Evolutionary conservation across 176 grass and related monocot genomes (phyloP).

Genomic region (Otatea glauca): DNA sequence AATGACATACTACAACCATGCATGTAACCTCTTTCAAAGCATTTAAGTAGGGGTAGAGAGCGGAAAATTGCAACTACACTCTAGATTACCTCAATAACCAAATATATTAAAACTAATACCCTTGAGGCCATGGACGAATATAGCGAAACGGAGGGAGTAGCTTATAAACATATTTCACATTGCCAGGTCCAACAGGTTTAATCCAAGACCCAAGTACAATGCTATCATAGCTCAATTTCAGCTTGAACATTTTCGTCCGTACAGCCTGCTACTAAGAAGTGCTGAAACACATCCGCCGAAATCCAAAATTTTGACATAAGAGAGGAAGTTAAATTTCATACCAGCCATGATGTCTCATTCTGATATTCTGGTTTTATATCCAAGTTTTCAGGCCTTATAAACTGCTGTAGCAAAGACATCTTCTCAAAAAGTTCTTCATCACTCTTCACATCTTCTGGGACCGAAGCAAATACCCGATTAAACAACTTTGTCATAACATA

Average conservation of each 20-base stretch:
- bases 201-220: background rate
- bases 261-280: background rate
- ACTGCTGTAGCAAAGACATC: constrained; percentile 86
- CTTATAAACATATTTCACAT: constrained; percentile 1
- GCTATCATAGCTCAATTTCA: constrained; percentile 15
- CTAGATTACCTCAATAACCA: too few relatives aligned
- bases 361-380: constrained; percentile 93
- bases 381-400: constrained; percentile 89
- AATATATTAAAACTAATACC: too few relatives aligned
- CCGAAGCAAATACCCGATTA: constrained; percentile 92
- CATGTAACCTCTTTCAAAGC: too few relatives aligned
- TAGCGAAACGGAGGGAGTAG: background rate
- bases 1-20: too few relatives aligned
- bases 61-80: too few relatives aligned
- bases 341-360: constrained; percentile 97
- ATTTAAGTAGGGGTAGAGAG: too few relatives aligned
- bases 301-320: background rate
- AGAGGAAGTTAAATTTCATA: constrained; percentile 50
- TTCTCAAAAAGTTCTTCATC: constrained; percentile 96
- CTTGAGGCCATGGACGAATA: too few relatives aligned
- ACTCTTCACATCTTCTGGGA: constrained; percentile 88
- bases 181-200: background rate
- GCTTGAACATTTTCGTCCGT: constrained; percentile 4
- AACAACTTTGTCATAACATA: constrained; percentile 97
- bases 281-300: background rate